These are phyloP conservation scores for Vigna hirtella DNA, from an alignment of 306 rosid species.

Conservation along the genomic window DNA sequence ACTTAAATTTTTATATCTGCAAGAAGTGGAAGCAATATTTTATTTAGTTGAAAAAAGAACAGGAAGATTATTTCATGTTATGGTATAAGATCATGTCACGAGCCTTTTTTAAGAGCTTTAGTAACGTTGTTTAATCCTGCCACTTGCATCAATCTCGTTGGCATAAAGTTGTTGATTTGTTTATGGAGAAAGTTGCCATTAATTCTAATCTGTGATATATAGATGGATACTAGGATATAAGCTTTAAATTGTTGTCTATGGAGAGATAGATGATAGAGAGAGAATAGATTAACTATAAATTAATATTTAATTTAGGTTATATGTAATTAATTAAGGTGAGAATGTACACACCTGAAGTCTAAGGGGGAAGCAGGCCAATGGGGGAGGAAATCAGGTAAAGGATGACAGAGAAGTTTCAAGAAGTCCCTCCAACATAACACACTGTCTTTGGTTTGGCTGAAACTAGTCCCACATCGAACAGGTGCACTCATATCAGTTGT, in stretches of 20 bases:
- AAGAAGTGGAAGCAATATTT: not conserved
- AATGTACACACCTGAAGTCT: slow-evolving; percentile 60
- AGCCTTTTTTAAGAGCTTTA: not conserved
- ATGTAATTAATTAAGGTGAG: not conserved
- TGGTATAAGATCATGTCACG: slow-evolving; percentile 22
- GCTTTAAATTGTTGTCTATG: slow-evolving; percentile 8
- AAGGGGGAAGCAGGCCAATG: slow-evolving; percentile 84
- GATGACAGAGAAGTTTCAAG: slow-evolving; percentile 77
- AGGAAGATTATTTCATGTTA: not conserved
- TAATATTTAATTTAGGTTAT: not conserved
- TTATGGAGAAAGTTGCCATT: slow-evolving; percentile 6
- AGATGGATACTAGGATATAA: slow-evolving; percentile 6
- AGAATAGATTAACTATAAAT: slow-evolving; percentile 5
- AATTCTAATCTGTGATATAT: not conserved
- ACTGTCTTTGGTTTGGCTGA: slow-evolving; percentile 69
- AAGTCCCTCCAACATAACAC: slow-evolving; percentile 95
- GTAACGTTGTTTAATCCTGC: slow-evolving; percentile 1
- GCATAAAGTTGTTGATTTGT: slow-evolving; percentile 4
- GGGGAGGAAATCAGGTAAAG: slow-evolving; percentile 60
- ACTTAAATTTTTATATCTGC: not conserved
- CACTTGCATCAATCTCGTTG: not conserved
- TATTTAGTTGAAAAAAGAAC: not conserved
- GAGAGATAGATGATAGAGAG: not conserved
- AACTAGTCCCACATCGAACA: slow-evolving; percentile 90
- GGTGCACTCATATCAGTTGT: slow-evolving; percentile 66